Evolutionary conservation across 768 basidiomycete genomes (phyloP).

Genomic region (Macrocybe gigantea): DNA sequence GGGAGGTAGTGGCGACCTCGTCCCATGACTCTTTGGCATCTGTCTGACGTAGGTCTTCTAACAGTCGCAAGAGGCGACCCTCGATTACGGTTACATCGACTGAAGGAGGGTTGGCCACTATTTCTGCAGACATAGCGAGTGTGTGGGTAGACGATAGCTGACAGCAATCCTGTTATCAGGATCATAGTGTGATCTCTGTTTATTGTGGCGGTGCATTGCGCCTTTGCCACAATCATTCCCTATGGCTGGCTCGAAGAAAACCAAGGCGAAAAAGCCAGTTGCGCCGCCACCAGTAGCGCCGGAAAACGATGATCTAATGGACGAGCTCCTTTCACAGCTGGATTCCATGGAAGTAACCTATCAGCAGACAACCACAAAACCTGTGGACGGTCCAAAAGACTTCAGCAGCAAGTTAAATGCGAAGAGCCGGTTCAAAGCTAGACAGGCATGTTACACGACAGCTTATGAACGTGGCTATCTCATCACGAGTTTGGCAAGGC

Average conservation of each 20-base stretch:
- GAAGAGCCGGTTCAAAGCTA: constrained; percentile 61
- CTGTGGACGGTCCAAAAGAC: constrained; percentile 28
- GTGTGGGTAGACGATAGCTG: not conserved
- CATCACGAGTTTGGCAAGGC: constrained; percentile 35
- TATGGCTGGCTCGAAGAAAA: constrained; percentile 53
- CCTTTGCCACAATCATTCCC: not conserved
- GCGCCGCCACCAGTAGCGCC: constrained; percentile 24
- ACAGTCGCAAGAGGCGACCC: constrained; percentile 15
- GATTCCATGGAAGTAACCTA: constrained; percentile 44
- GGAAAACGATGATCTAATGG: constrained; percentile 58
- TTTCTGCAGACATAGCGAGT: not conserved
- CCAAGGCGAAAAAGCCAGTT: constrained; percentile 45
- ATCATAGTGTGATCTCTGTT: not conserved
- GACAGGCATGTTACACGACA: constrained; percentile 44
- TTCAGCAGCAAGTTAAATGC: constrained; percentile 43
- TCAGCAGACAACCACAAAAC: not conserved
- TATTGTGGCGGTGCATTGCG: constrained; percentile 11
- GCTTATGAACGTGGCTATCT: not conserved
- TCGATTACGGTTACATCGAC: constrained; percentile 29
- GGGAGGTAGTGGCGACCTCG: constrained; percentile 44
- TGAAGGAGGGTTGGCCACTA: constrained; percentile 17
- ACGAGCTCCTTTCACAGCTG: constrained; percentile 73
- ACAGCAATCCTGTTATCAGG: not conserved
- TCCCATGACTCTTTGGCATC: constrained; percentile 40
- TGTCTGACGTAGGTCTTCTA: constrained; percentile 26